These are phyloP conservation scores for Saccharum spontaneum DNA, from an alignment of 176 grass and related monocot species.

Conservation along the genomic window DNA sequence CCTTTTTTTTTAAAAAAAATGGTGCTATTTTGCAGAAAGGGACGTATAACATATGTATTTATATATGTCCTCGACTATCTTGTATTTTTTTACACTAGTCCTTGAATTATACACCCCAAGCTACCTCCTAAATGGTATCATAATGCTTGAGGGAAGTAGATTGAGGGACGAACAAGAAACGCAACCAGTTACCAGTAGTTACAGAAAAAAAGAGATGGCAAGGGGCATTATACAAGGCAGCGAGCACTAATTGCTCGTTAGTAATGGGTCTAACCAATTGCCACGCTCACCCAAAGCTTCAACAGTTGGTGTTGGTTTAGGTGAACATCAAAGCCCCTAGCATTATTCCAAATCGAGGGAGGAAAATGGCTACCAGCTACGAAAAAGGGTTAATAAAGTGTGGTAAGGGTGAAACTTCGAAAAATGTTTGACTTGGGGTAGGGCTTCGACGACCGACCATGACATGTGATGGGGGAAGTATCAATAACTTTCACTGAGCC, in stretches of 20 bases:
- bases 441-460: background rate
- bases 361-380: background rate
- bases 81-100: conserved; percentile 15
- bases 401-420: background rate
- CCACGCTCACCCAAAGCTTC: too few species aligned
- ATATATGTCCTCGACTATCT: background rate
- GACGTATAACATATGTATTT: background rate
- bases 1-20: background rate
- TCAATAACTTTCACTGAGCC: background rate
- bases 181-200: too few species aligned
- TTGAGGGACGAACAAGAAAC: too few species aligned
- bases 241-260: background rate
- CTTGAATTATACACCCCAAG: background rate
- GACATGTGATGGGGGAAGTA: background rate
- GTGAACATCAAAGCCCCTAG: background rate
- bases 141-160: background rate
- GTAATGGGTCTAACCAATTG: background rate
- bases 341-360: background rate
- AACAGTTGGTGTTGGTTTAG: background rate
- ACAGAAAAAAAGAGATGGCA: too few species aligned
- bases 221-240: background rate
- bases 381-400: too few species aligned
- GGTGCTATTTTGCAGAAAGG: background rate
- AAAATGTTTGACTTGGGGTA: background rate
- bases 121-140: background rate